Base-by-base conservation (phyloP, 2,329 filamentous ascomycete species). In the Epichloe bromicola region DNA sequence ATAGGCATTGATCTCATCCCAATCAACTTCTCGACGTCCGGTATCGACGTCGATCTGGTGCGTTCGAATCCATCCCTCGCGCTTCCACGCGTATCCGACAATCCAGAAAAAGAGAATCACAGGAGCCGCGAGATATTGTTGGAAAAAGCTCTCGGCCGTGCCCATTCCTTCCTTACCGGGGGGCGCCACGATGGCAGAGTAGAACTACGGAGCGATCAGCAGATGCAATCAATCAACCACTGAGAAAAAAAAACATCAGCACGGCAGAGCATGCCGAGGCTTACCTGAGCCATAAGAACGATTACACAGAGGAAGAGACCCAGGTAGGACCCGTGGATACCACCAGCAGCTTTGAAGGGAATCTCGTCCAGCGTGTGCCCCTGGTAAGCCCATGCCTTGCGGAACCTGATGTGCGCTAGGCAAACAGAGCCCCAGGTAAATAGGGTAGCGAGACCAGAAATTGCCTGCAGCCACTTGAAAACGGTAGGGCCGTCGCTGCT, bases 341-440 rank as follows among this genome's bases (percentile, higher is more conserved):
- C 84, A 50, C 75, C 73, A 51, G 74, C 69, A 14, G 80, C 78
- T 46, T 67, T 64, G 70, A 83, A 87, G 1, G 82, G 78, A 14
- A 87, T 74, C 65, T 86, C 82, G 48, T 83, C 79, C 5, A 84
- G 63, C 10, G 70, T 74, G 63, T 78, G 80, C 38, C 80, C 80
- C 54, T 83, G 74, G 30, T 67, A 63, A 43, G 63, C 65, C 80
- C 80, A 83, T 2, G 79, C 80, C 23, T 61, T 60, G 44, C 80
- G 78, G 73, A 83, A 84, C 46, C 80, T 79, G 60, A 84, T 81
- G 61, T 84, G 80, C 3, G 77, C 74, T 17, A 80, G 61, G 63
- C 78, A 82, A 57, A 85, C 79, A 50, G 75, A 79, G 41, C 74
- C 79, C 80, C 80, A 85, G 39, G 79, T 78, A 63, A 82, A 83